Base-by-base conservation (phyloP, 805 yeast genomes). In the Kodamaea neixiangensis region DNA sequence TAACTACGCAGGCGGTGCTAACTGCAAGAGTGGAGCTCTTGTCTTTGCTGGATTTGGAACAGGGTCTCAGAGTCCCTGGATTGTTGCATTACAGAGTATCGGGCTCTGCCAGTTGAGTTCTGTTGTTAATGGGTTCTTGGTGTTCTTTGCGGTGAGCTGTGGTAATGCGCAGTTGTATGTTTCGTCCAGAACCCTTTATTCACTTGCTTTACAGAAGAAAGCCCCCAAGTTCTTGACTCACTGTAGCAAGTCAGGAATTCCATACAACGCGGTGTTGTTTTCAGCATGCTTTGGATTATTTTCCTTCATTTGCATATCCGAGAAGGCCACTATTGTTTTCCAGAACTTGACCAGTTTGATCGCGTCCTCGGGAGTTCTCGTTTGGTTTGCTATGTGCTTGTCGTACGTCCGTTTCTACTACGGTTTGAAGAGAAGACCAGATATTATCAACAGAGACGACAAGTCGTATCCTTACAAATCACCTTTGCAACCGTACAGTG, bases 371-470 rank as follows among this genome's bases (percentile, higher is more conserved):
- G 92, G 91, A 0, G 79, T 89, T 48, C 67, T 90, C 33, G 89
- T 87, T 40, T 90, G 96, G 96, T 76, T 77, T 56, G 87, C 89
- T 4, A 81, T 86, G 79, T 82, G 87, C 57, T 61, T 83, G 14
- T 75, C 89, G 2, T 87, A 76, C 61, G 63, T 86, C 35, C 67
- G 92, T 48, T 86, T 86, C 60, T 83, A 78, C 64, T 80, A 76
- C 54, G 92, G 88, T 0, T 66, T 86, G 54, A 75, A 77, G 55
- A 66, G 71, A 47, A 68, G 91, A 43, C 85, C 86, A 0, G 90
- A 86, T 61, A 82, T 85, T 48, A 80, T 84, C 33, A 74, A 80
- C 43, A 72, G 91, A 57, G 78, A 82, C 56, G 87, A 82, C 61
- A 75, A 78, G 20, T 69, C 83, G 1, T 86, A 83, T 60, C 93